These are phyloP conservation scores for Lactifluus subvellereus DNA, from an alignment of 768 basidiomycete genomes.

Conservation along the genomic window DNA sequence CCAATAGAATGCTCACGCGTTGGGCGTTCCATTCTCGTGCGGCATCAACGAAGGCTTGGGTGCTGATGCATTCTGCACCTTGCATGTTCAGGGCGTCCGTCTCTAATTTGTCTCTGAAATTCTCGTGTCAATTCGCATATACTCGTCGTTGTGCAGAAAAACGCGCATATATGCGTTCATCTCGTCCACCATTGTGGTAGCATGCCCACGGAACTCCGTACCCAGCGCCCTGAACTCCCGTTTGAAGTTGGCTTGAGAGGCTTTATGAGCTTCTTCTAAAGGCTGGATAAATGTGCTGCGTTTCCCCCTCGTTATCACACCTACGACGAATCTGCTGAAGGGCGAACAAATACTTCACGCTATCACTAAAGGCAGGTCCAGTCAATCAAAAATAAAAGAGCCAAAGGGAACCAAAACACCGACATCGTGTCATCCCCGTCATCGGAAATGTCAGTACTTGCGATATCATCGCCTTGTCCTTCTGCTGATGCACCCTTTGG, in stretches of 20 bases:
- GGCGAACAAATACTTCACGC: slow-evolving; percentile 7
- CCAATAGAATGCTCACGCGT: slow-evolving; percentile 6
- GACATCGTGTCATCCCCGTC: slow-evolving; percentile 8
- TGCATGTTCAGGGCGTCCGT: background rate
- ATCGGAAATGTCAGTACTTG: slow-evolving; percentile 1
- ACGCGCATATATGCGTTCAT: slow-evolving; percentile 24
- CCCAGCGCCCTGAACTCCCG: slow-evolving; percentile 8
- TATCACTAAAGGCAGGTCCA: background rate
- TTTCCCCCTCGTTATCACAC: background rate
- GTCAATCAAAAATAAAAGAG: background rate
- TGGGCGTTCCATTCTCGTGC: slow-evolving; percentile 13
- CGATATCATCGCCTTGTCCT: background rate
- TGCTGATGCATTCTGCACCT: background rate
- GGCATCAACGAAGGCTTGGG: slow-evolving; percentile 1
- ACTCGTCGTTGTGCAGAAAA: background rate
- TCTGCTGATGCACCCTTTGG: background rate
- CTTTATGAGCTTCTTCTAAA: slow-evolving; percentile 5
- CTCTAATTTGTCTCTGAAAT: slow-evolving; percentile 10
- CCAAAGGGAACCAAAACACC: background rate
- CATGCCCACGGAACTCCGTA: slow-evolving; percentile 16
- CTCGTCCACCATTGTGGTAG: slow-evolving; percentile 8
- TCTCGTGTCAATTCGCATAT: background rate
- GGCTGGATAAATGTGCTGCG: background rate
- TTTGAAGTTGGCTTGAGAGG: slow-evolving; percentile 4
- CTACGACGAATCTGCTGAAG: slow-evolving; percentile 16